phyloP scores from a whole-genome alignment of 1,139 yeast genomes.

The Pneumocystis sp. region DNA sequence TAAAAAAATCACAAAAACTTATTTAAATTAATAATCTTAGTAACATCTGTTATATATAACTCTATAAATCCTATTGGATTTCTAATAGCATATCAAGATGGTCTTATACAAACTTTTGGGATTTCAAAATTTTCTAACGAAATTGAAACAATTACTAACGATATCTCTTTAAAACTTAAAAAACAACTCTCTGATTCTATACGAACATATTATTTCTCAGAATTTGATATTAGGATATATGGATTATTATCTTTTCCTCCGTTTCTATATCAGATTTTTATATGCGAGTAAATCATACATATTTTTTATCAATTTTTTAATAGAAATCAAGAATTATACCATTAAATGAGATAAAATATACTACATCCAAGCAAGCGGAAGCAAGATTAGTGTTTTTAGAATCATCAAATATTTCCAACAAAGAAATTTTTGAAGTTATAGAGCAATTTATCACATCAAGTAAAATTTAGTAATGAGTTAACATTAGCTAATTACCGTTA shows the following conservation, averaged over 20 bases:
- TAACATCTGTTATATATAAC: not conserved
- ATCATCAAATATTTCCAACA: not conserved
- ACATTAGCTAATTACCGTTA: not conserved
- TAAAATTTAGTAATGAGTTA: not conserved
- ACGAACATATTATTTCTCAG: not conserved
- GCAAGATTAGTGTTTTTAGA: not conserved
- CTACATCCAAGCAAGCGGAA: not conserved
- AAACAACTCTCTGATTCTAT: not conserved
- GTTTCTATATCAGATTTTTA: not conserved
- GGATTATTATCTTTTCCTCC: not conserved
- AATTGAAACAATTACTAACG: not conserved
- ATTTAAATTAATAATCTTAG: not conserved
- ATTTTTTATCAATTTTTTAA: not conserved
- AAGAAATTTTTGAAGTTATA: not conserved
- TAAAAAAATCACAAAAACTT: not conserved
- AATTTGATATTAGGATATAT: not conserved
- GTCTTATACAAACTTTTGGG: not conserved
- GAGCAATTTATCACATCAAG: not conserved
- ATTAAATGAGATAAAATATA: not conserved
- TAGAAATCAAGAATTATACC: not conserved
- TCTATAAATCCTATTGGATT: not conserved
- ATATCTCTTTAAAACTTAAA: not conserved
- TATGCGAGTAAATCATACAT: not conserved
- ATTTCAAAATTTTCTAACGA: not conserved
- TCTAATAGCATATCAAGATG: not conserved